phyloP scores from a whole-genome alignment of 345 rosid genomes.

The Angophora floribunda region DNA sequence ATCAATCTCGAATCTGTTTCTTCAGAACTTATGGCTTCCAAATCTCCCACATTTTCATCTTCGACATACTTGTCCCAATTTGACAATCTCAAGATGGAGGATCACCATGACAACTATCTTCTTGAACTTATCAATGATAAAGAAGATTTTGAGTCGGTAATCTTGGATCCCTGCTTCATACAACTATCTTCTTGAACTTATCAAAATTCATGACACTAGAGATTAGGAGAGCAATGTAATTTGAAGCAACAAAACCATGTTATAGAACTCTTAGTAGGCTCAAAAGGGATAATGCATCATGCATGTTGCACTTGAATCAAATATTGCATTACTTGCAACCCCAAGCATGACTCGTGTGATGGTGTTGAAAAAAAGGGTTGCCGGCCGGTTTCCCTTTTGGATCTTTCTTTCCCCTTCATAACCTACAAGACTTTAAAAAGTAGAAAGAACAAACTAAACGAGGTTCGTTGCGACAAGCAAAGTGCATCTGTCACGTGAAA shows the following conservation, averaged over 20 bases:
- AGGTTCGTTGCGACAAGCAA: not conserved
- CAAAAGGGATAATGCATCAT: not conserved
- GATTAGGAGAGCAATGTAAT: not conserved
- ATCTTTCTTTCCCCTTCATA: not conserved
- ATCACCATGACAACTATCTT: not conserved
- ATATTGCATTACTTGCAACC: not conserved
- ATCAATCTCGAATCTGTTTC: not conserved
- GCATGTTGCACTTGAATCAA: not conserved
- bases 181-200: too few species aligned
- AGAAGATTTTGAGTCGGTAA: not conserved
- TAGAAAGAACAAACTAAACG: not conserved
- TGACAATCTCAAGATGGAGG: not conserved
- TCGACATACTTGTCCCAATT: not conserved
- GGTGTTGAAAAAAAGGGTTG: not conserved
- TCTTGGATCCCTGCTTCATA: not conserved
- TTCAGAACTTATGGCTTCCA: not conserved
- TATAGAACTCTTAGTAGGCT: not conserved
- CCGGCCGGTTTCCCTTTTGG: not conserved
- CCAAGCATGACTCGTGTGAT: not conserved
- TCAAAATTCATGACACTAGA: not conserved
- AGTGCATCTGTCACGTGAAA: not conserved
- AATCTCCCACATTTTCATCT: not conserved
- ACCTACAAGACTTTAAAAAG: not conserved
- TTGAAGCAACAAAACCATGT: not conserved
- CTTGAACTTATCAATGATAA: not conserved